These are phyloP conservation scores for Marasmius sp. DNA, from an alignment of 1,284 basidiomycete genomes.

Conservation along the genomic window DNA sequence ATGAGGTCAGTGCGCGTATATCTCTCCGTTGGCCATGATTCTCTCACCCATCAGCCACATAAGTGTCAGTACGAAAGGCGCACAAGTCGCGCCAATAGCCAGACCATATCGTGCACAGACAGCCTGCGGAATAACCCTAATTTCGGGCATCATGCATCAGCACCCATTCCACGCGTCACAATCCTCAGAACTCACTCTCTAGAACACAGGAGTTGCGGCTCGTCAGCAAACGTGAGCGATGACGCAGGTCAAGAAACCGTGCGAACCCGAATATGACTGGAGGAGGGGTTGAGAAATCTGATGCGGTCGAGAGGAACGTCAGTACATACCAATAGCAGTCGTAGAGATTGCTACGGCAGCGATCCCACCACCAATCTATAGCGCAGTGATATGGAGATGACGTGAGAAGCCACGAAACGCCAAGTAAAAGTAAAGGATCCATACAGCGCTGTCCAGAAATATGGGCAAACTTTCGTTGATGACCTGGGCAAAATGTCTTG, in stretches of 20 bases:
- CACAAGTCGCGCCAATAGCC: conserved; percentile 83
- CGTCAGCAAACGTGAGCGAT: background rate
- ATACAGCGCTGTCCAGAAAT: conserved; percentile 86
- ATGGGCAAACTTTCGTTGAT: conserved; percentile 94
- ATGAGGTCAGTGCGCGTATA: conserved; percentile 2
- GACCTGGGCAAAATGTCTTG: conserved; percentile 47
- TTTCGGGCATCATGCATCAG: background rate
- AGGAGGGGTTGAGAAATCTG: background rate
- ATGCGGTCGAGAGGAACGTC: background rate
- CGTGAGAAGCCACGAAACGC: background rate
- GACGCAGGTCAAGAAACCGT: background rate
- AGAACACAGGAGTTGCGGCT: background rate
- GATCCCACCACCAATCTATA: conserved; percentile 78
- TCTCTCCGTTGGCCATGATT: background rate
- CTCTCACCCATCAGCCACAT: conserved; percentile 78
- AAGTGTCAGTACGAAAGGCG: conserved; percentile 75
- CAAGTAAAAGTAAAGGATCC: conserved; percentile 22
- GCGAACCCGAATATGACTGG: conserved; percentile 79
- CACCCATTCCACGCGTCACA: background rate
- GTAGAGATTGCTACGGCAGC: conserved; percentile 85
- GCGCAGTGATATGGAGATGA: background rate
- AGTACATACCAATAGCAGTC: conserved; percentile 68
- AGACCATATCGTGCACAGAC: conserved; percentile 90
- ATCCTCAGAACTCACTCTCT: conserved; percentile 45
- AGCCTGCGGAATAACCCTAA: conserved; percentile 87